Evolutionary conservation across 192 early-diverging fungal genomes (phyloP), one percentile per base, ranked within the genome.

Genomic region (Mortierella hygrophila): DNA sequence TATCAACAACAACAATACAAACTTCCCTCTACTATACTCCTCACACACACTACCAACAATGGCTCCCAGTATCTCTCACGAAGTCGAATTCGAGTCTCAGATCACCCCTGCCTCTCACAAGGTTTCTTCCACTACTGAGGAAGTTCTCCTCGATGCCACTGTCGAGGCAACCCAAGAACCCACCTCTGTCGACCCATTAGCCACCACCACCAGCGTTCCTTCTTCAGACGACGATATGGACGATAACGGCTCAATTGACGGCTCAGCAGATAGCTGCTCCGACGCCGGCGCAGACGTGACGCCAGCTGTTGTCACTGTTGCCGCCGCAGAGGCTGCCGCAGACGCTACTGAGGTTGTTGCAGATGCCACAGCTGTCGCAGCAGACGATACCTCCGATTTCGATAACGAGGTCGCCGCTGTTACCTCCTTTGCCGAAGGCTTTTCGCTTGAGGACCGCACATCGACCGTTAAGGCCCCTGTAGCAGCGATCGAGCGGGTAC

Each of bases 141-240:
- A 23, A 37, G 41, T 46, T 13, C 16, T 8, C 52, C 6, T 21
- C 52, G 47, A 38, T 54, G 21, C 13, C 37, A 37, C 29, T 54
- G 35, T 10, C 73, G 20, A n/a, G 9, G 44, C 49, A 65, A 4
- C 29, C 26, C 60, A 65, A 65, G 60, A 65, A 29, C 60, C 38
- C 41, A 8, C 16, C 23, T 63, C 42, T 40, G 75, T 29, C 16
- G 82, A 83, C 47, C 82, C 82, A 23, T 60, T 83, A 18, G 16
- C 70, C 20, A 83, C 82, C 21, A 72, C 54, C 21, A 29, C 82
- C 20, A 77, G 71, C 38, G 57, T 68, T 1, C 76, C 82, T 15
- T 80, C 79, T 11, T 78, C 82, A 1, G 75, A 77, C 23, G 70
- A 77, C 26, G 76, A 83, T 74, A 40, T 44, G 21, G 55, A 72